Base-by-base conservation (phyloP, 129 eudicot genomes). In the Flaveria bidentis region DNA sequence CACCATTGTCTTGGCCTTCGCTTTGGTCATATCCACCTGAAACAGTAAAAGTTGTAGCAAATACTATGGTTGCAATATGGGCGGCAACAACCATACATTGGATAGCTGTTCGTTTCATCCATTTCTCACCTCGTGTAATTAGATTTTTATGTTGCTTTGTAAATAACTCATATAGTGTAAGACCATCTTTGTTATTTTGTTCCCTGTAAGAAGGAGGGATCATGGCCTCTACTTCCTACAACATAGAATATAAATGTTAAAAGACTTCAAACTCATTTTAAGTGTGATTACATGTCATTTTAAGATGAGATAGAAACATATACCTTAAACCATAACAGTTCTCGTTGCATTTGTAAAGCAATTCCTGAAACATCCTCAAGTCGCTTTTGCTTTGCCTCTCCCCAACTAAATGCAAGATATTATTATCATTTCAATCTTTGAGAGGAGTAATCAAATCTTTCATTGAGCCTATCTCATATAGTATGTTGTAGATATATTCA, bases 261-360 rank as follows among this genome's bases (percentile, higher is more conserved):
- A 28, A 12, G 18, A 10, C 65, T 15, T 6, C 14, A 52, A 2
- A 9, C 4, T 28, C 4, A 28, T 28, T 28, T 3, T 28, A 28
- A 26, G 33, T 28, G 33, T 28, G 33, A 28, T 28, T 28, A 28
- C 33, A 28, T 28, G 33, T 28, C 33, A 28, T 28, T 28, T 28
- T 28, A 28, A 28, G 33, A 28, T 28, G 12, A n/a, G 22, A 69
- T 23, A 51, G 0, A 30, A 28, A 63, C 15, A 63, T 14, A 36
- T 63, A 84, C 87, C 84, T 84, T 75, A 30, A 79, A 84, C 87
- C 87, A 84, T 25, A 79, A 55, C 14, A 84, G 50, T 65, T 84
- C 87, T 23, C 74, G 36, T 23, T 80, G 87, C 84, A 84, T 79
- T 18, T 84, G 87, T 44, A 60, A 60, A 60, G 66, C 41, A 60